phyloP scores from a whole-genome alignment of 257 asterid genomes.

The Nicotiana noctiflora region DNA sequence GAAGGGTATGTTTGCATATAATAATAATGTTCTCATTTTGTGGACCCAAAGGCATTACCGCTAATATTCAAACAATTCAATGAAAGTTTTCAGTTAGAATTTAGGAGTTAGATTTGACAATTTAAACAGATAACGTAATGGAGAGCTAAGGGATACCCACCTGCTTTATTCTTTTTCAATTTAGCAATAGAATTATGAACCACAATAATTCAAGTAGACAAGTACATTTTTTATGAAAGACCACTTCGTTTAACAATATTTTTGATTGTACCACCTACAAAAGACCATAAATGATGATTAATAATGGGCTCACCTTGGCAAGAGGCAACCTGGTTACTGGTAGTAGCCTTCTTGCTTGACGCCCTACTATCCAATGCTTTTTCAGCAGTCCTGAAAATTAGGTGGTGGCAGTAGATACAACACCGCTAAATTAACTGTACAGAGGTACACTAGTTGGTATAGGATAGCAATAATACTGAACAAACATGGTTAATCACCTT shows the following conservation, averaged over 20 bases:
- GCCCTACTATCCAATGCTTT: conserved; percentile 57
- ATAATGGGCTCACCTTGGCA: conserved; percentile 38
- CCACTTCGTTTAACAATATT: not conserved
- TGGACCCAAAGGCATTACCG: not conserved
- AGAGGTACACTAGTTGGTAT: not conserved
- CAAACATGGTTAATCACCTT: conserved; percentile 36
- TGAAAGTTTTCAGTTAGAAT: not conserved
- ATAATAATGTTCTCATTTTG: not conserved
- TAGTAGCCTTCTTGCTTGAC: conserved; percentile 57
- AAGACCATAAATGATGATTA: not conserved
- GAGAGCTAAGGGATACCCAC: not conserved
- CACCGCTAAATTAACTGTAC: not conserved
- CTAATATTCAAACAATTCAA: too few relatives aligned
- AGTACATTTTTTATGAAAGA: not conserved
- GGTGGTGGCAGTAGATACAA: conserved; percentile 1
- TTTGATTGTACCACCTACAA: not conserved
- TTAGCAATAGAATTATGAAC: not conserved
- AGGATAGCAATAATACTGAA: not conserved
- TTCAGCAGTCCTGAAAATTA: conserved; percentile 57
- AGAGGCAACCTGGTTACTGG: conserved; percentile 41
- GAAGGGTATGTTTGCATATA: not conserved
- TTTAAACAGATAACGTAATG: not conserved
- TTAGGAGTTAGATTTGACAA: not conserved
- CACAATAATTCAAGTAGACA: not conserved
- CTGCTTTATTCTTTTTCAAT: not conserved